Evolutionary conservation across 495 filamentous ascomycete species (phyloP).

Genomic region (Penicillium robsamsonii): DNA sequence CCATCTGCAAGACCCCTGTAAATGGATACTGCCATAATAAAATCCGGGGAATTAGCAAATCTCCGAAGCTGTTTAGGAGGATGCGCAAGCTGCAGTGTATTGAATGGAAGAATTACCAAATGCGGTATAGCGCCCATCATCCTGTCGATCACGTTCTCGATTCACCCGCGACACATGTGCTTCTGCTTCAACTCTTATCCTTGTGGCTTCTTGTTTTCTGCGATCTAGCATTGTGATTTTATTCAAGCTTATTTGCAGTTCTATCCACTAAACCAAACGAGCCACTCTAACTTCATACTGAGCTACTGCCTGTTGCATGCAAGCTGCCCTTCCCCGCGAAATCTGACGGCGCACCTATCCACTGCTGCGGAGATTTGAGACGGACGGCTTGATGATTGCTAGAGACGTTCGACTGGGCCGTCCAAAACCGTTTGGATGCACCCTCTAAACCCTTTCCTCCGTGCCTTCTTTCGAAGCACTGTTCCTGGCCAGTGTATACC

Average conservation of each 20-base stretch:
- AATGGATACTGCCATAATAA: not conserved
- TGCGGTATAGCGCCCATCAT: conserved; percentile 28
- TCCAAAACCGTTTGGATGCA: conserved; percentile 79
- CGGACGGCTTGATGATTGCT: conserved; percentile 46
- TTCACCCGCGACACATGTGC: conserved; percentile 13
- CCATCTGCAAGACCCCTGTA: not conserved
- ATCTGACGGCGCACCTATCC: conserved; percentile 29
- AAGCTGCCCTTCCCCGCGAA: conserved; percentile 38
- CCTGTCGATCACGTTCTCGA: conserved; percentile 34
- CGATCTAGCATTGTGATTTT: conserved; percentile 12
- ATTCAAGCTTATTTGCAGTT: conserved; percentile 1
- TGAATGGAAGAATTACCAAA: conserved; percentile 17
- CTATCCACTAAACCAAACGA: not conserved
- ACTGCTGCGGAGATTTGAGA: conserved; percentile 22
- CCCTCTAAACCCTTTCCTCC: conserved; percentile 97
- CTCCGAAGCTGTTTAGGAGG: not conserved
- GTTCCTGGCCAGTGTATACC: conserved; percentile 91
- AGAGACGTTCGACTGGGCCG: conserved; percentile 38
- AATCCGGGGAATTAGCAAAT: not conserved
- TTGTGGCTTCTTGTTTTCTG: conserved; percentile 10
- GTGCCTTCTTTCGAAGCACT: conserved; percentile 96
- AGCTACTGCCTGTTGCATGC: conserved; percentile 36
- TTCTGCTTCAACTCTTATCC: conserved; percentile 15
- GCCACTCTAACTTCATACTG: conserved; percentile 9
- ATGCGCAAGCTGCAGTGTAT: not conserved